phyloP scores from a whole-genome alignment of 148 eudicot species.

The Chenopodium berlandieri region DNA sequence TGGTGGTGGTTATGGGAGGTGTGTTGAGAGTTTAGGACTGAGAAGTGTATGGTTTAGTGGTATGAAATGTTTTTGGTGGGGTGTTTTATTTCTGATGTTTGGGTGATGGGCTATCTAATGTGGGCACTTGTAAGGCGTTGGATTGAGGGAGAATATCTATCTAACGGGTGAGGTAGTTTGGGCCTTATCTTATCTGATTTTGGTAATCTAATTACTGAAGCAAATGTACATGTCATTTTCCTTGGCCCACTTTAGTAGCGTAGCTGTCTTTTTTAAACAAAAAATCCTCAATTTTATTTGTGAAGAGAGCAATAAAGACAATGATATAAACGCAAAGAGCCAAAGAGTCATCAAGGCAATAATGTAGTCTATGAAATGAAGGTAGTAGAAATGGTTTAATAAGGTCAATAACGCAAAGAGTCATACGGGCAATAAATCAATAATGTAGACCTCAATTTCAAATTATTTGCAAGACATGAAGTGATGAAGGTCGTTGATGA shows the following conservation, averaged over 20 bases:
- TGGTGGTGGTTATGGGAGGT: constrained; percentile 15
- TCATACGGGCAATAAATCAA: no score
- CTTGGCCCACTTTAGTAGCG: background rate
- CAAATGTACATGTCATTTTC: constrained; percentile 18
- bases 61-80: constrained; percentile 5
- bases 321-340: no score
- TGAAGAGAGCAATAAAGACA: no score
- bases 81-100: constrained; percentile 25
- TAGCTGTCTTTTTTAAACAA: background rate
- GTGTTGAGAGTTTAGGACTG: background rate
- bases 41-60: background rate
- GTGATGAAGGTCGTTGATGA: no score
- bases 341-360: no score
- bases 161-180: constrained; percentile 47
- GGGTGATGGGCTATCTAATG: constrained; percentile 49
- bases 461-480: no score
- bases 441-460: no score
- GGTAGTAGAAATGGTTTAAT: no score
- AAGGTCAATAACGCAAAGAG: no score
- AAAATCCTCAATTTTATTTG: no score
- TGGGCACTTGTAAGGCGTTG: constrained; percentile 38
- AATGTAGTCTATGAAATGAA: no score
- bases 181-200: constrained; percentile 90
- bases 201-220: constrained; percentile 18
- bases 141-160: constrained; percentile 58